A percentile compares a stretch with the other conserved stretches of the same genome.
phyloP scores from a whole-genome alignment of 768 basidiomycete species.

The Mrakia gelida region DNA sequence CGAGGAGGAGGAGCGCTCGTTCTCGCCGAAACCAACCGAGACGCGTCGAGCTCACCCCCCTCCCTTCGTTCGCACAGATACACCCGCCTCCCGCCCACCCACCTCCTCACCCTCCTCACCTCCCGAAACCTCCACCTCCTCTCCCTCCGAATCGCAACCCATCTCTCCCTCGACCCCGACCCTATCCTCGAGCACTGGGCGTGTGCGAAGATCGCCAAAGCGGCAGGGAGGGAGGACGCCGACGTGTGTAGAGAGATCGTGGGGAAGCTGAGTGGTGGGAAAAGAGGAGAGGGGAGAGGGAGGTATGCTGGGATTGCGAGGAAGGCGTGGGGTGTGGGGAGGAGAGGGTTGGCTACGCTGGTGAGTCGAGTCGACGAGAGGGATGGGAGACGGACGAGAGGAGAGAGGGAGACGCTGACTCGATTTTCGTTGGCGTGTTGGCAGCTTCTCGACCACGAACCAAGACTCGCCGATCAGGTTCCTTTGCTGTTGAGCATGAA shows the following conservation, averaged over 20 bases:
- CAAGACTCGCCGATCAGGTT: slow-evolving; percentile 83
- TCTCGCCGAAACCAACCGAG: too few relatives aligned
- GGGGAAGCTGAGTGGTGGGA: slow-evolving; percentile 59
- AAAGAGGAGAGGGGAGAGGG: slow-evolving; percentile 50
- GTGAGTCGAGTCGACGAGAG: slow-evolving; percentile 46
- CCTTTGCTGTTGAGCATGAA: slow-evolving; percentile 91
- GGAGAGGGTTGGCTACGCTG: slow-evolving; percentile 75
- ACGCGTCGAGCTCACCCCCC: not conserved
- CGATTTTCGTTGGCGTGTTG: too few relatives aligned
- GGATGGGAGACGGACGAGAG: not conserved
- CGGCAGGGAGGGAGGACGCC: slow-evolving; percentile 56
- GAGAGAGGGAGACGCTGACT: too few relatives aligned
- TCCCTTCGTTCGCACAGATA: slow-evolving; percentile 55
- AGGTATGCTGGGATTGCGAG: slow-evolving; percentile 93
- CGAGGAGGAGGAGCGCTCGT: too few relatives aligned
- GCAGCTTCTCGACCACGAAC: slow-evolving; percentile 86
- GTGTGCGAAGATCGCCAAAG: slow-evolving; percentile 71
- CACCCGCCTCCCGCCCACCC: slow-evolving; percentile 69
- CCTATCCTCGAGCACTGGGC: slow-evolving; percentile 94
- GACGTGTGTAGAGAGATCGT: slow-evolving; percentile 78
- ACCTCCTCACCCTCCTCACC: slow-evolving; percentile 75
- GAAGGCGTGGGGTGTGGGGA: slow-evolving; percentile 84
- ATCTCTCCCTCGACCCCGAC: slow-evolving; percentile 75
- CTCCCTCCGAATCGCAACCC: slow-evolving; percentile 81
- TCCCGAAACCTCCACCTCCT: slow-evolving; percentile 85